A percentile compares a stretch with the other conserved stretches of the same genome.
Evolutionary conservation across 2,329 filamentous ascomycete species (phyloP).

Genomic region (Tothia fuscella): DNA sequence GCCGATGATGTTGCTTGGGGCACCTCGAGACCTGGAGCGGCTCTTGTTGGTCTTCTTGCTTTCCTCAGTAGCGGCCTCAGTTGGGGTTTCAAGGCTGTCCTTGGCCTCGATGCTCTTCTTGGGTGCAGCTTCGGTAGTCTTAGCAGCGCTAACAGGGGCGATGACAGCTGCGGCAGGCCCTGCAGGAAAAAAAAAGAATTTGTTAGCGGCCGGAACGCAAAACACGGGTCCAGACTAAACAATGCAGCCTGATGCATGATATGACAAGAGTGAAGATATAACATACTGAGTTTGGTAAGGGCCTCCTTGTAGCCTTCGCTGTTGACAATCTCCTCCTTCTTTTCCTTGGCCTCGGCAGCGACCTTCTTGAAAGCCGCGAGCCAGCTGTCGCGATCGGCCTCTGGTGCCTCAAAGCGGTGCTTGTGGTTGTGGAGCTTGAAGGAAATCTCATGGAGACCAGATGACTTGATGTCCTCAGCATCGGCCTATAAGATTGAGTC

Average conservation of each 20-base stretch:
- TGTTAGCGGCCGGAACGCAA: constrained; percentile 24
- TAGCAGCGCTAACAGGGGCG: constrained; percentile 22
- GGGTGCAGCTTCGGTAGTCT: constrained; percentile 22
- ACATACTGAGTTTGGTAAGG: constrained; percentile 57
- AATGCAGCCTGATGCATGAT: neutral
- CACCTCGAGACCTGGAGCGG: constrained; percentile 47
- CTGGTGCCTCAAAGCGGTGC: constrained; percentile 81
- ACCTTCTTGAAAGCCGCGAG: constrained; percentile 71
- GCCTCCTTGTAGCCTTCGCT: constrained; percentile 83
- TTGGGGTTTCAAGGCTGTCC: constrained; percentile 15
- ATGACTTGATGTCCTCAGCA: constrained; percentile 59
- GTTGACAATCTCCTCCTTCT: constrained; percentile 59
- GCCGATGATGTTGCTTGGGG: constrained; percentile 47
- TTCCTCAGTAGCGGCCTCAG: constrained; percentile 21
- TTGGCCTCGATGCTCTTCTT: constrained; percentile 37
- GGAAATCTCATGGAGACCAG: constrained; percentile 69
- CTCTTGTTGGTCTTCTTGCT: constrained; percentile 43
- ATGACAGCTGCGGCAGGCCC: constrained; percentile 29
- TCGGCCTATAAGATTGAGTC: constrained; percentile 42
- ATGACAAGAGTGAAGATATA: neutral
- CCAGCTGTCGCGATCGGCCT: constrained; percentile 83
- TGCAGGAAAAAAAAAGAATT: constrained; percentile 19
- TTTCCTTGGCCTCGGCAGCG: constrained; percentile 72
- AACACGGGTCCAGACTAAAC: constrained; percentile 5
- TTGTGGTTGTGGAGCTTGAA: constrained; percentile 80